Evolutionary conservation across 306 rosid genomes (phyloP).

Genomic region (Gastrolobium villosum): DNA sequence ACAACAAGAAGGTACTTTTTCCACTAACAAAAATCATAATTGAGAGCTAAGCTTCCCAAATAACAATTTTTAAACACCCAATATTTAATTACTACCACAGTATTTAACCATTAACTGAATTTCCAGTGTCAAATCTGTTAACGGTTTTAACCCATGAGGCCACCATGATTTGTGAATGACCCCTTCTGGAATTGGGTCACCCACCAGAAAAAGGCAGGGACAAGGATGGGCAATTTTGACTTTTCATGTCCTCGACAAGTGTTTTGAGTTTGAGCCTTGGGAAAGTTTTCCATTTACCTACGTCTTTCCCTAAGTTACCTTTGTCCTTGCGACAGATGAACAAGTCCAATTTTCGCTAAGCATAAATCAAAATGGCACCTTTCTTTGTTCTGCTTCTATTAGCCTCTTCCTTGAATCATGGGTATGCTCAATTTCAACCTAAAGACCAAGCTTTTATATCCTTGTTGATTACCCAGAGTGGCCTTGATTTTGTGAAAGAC

Average conservation of each 20-base stretch:
- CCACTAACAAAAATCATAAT: not conserved
- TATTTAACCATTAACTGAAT: no score
- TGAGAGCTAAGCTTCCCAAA: not conserved
- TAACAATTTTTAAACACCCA: not conserved
- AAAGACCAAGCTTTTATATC: constrained; percentile 67
- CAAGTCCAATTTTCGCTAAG: constrained; percentile 35
- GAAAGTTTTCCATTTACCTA: not conserved
- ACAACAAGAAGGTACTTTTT: no score
- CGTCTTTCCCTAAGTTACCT: not conserved
- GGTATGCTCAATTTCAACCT: constrained; percentile 57
- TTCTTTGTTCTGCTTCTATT: constrained; percentile 57
- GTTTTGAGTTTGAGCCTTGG: not conserved
- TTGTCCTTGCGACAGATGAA: constrained; percentile 5
- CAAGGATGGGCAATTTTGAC: constrained; percentile 35
- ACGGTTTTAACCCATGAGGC: no score
- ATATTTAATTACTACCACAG: not conserved
- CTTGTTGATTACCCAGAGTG: constrained; percentile 70
- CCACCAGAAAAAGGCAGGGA: not conserved
- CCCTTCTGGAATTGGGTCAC: no score
- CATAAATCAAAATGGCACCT: constrained; percentile 62
- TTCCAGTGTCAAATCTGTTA: no score
- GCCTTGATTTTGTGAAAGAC: constrained; percentile 80
- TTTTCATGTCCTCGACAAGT: not conserved
- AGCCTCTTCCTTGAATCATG: constrained; percentile 48
- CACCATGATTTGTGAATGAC: no score